phyloP scores from a whole-genome alignment of 2,329 filamentous ascomycete genomes.

The Aspergillus ochraceoroseus region DNA sequence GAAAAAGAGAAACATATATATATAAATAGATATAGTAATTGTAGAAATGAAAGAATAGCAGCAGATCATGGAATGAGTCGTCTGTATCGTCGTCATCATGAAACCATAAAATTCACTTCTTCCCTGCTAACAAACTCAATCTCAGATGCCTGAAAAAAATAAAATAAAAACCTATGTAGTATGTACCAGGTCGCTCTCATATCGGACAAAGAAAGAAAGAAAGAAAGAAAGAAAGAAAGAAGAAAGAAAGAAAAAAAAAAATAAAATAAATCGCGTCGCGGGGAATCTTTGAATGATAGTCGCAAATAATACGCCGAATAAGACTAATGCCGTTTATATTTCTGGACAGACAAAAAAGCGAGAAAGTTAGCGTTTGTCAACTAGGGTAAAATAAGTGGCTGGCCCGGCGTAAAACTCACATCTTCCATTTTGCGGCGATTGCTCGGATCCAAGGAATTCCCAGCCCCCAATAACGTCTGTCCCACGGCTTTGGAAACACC shows the following conservation, averaged over 20 bases:
- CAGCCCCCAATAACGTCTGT: constrained; percentile 84
- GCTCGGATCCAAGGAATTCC: constrained; percentile 80
- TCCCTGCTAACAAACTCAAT: neutral
- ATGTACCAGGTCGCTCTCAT: constrained; percentile 2
- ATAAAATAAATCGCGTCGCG: constrained; percentile 4
- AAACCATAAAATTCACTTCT: neutral
- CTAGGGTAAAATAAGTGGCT: constrained; percentile 4
- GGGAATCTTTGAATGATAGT: constrained; percentile 13
- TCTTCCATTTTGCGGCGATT: constrained; percentile 80
- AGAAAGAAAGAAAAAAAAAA: constrained; percentile 3
- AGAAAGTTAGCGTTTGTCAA: too few relatives aligned
- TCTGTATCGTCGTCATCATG: constrained; percentile 7
- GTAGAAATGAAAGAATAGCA: neutral
- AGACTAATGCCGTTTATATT: constrained; percentile 42
- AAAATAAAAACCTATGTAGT: neutral
- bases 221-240: constrained; percentile 6
- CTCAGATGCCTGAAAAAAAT: neutral
- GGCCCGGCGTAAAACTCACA: constrained; percentile 56
- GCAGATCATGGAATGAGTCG: constrained; percentile 2
- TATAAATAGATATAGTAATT: neutral
- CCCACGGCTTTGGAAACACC: constrained; percentile 84
- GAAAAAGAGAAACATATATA: neutral
- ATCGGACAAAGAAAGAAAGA: neutral
- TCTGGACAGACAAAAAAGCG: constrained; percentile 31
- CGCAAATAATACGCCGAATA: neutral